Evolutionary conservation across 257 asterid genomes (phyloP).

Genomic region (Scutellaria minor): DNA sequence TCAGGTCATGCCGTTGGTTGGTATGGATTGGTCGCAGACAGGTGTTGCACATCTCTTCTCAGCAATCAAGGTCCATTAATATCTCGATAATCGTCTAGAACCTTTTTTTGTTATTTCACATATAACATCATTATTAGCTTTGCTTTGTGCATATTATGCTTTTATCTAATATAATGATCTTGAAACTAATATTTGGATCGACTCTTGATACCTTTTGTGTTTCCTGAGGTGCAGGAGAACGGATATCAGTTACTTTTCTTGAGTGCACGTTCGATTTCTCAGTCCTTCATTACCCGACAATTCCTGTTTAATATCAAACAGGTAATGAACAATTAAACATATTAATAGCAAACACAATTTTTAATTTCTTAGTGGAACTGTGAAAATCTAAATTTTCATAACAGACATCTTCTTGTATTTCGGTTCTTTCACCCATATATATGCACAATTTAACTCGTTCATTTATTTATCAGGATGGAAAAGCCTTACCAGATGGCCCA

Average conservation of each 20-base stretch:
- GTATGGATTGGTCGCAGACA: conserved; percentile 96
- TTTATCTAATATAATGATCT: neutral
- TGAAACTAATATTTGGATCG: conserved; percentile 2
- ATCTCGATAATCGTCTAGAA: conserved; percentile 19
- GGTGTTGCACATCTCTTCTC: conserved; percentile 96
- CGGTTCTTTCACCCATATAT: neutral
- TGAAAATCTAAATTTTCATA: neutral
- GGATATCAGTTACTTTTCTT: conserved; percentile 95
- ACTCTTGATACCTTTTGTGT: conserved; percentile 20
- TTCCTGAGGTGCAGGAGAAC: conserved; percentile 73
- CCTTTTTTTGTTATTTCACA: neutral
- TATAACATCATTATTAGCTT: neutral
- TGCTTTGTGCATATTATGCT: neutral
- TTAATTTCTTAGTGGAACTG: neutral
- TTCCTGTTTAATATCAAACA: conserved; percentile 85
- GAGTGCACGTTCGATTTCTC: conserved; percentile 96
- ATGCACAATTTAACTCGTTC: neutral
- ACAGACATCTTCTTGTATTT: neutral
- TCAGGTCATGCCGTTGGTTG: conserved; percentile 97
- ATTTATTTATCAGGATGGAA: conserved; percentile 70
- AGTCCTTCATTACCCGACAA: conserved; percentile 83
- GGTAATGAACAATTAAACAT: conserved; percentile 46
- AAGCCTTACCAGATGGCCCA: conserved; percentile 95
- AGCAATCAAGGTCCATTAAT: conserved; percentile 81
- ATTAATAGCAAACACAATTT: neutral